Conservation (phyloP, 2,329 filamentous ascomycete species). For the Thermoascus crustaceus region DNA sequence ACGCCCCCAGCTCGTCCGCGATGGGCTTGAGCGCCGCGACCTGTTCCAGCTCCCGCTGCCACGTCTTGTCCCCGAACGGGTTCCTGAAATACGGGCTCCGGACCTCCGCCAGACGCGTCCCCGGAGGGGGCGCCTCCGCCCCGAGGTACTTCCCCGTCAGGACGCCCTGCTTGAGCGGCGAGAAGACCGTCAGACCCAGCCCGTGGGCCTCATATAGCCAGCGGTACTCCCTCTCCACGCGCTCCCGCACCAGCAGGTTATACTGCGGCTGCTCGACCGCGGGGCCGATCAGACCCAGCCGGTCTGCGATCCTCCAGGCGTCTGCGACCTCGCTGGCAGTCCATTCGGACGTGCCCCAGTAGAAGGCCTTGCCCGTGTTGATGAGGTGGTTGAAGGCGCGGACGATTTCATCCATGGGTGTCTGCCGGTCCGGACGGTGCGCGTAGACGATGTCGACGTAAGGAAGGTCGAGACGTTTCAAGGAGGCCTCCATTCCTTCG, state of each 20-base stretch:
- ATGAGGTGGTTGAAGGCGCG: conserved; percentile 65
- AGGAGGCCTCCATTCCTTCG: conserved; percentile 54
- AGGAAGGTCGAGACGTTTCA: conserved; percentile 54
- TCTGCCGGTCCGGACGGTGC: conserved; percentile 58
- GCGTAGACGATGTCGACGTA: conserved; percentile 65
- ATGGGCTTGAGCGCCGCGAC: conserved; percentile 46
- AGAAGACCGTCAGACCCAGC: conserved; percentile 56
- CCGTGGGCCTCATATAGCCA: conserved; percentile 54
- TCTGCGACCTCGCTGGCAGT: conserved; percentile 56
- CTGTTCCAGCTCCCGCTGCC: conserved; percentile 16
- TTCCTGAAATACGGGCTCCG: conserved; percentile 44
- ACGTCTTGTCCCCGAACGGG: conserved; percentile 35
- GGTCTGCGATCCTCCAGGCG: conserved; percentile 54
- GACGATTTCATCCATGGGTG: conserved; percentile 63
- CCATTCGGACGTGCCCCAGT: conserved; percentile 66
- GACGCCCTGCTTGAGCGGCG: conserved; percentile 52
- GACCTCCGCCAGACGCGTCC: conserved; percentile 49
- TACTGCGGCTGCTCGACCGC: conserved; percentile 61
- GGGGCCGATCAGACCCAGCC: conserved; percentile 54
- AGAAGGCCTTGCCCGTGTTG: conserved; percentile 58
- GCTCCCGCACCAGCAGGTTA: conserved; percentile 54
- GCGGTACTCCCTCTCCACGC: conserved; percentile 56
- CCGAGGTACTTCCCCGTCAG: conserved; percentile 61
- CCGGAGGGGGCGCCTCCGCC: conserved; percentile 41
- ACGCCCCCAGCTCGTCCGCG: conserved; percentile 57